Conservation (phyloP, 1,284 basidiomycete species). For the Cryptococcus jaspeensis region DNA sequence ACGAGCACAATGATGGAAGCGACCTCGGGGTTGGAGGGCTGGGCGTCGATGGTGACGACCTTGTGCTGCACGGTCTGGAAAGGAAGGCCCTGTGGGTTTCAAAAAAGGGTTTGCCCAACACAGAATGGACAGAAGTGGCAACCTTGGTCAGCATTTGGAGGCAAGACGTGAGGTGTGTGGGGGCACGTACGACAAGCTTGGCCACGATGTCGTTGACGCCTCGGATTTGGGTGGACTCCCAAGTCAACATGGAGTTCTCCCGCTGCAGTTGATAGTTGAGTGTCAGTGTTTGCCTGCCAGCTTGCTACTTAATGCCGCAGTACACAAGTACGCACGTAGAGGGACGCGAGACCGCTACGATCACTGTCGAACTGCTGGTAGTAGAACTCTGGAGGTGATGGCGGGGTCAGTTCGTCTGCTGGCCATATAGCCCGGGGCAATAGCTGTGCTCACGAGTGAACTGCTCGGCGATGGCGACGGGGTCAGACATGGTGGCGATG, state of each 20-base stretch:
- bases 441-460: constrained; percentile 52
- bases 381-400: constrained; percentile 49
- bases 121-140: background rate
- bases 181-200: constrained; percentile 68
- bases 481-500: constrained; percentile 62
- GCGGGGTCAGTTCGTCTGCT: background rate
- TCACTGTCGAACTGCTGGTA: constrained; percentile 49
- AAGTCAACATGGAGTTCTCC: constrained; percentile 81
- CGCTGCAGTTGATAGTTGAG: constrained; percentile 57
- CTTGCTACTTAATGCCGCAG: background rate
- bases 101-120: background rate
- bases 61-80: constrained; percentile 81
- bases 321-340: constrained; percentile 51
- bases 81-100: constrained; percentile 63
- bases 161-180: background rate
- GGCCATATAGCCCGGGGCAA: background rate
- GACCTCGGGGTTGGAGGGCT: constrained; percentile 69
- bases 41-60: constrained; percentile 80
- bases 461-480: constrained; percentile 58
- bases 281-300: background rate
- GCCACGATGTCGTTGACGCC: constrained; percentile 67
- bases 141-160: background rate
- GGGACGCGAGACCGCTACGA: constrained; percentile 40
- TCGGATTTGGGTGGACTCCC: constrained; percentile 67
- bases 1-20: constrained; percentile 80